A percentile compares a stretch with the other conserved stretches of the same genome.
phyloP scores from a whole-genome alignment of 2,329 filamentous ascomycete genomes.

The Acarospora socialis region DNA sequence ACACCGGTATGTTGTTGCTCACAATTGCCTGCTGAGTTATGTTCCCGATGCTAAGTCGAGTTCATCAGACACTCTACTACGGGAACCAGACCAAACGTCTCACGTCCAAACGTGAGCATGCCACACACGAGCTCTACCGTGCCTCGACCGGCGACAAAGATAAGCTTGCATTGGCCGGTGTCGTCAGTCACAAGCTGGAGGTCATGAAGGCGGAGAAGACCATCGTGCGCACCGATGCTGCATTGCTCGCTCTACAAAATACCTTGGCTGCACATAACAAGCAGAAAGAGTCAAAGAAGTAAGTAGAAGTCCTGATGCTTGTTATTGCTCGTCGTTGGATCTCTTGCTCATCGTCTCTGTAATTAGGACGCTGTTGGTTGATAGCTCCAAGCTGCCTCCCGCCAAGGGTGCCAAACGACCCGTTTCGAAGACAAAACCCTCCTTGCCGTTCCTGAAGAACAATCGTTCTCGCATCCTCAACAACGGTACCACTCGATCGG shows the following conservation, averaged over 20 bases:
- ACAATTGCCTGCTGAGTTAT: slow-evolving; percentile 1
- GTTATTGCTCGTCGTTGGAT: not conserved
- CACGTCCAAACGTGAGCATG: slow-evolving; percentile 37
- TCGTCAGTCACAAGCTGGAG: slow-evolving; percentile 43
- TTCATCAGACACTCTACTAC: slow-evolving; percentile 39
- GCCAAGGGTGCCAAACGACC: slow-evolving; percentile 5
- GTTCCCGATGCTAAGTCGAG: not conserved
- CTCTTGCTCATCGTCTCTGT: no score
- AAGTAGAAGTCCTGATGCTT: slow-evolving; percentile 4
- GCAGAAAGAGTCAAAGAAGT: slow-evolving; percentile 46
- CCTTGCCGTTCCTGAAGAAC: slow-evolving; percentile 8
- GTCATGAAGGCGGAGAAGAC: slow-evolving; percentile 41
- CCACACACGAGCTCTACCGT: slow-evolving; percentile 44
- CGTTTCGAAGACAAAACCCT: slow-evolving; percentile 3
- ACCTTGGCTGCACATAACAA: slow-evolving; percentile 45
- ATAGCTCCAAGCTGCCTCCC: slow-evolving; percentile 11
- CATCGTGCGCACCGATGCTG: slow-evolving; percentile 43
- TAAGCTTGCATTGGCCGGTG: slow-evolving; percentile 40
- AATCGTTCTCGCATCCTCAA: slow-evolving; percentile 2
- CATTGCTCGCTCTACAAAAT: slow-evolving; percentile 43
- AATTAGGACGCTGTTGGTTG: slow-evolving; percentile 4
- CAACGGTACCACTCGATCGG: slow-evolving; percentile 14
- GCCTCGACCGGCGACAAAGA: slow-evolving; percentile 26
- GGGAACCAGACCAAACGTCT: slow-evolving; percentile 43
- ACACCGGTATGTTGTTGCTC: slow-evolving; percentile 10